Evolutionary conservation across 192 early-diverging fungal genomes (phyloP).

Genomic region (Backusella mclennaniae): DNA sequence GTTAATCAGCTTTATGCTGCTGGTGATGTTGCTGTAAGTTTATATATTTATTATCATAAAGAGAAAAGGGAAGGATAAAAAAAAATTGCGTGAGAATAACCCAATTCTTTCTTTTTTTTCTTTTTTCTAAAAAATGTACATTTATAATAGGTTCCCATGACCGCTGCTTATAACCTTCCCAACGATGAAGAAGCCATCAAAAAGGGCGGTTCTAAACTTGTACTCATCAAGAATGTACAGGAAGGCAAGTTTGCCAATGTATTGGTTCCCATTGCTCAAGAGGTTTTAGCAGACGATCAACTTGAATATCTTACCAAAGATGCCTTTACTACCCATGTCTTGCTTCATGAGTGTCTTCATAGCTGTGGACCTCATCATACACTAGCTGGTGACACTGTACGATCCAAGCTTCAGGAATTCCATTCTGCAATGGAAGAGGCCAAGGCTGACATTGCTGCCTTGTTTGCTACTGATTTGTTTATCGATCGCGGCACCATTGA

Average conservation of each 20-base stretch:
- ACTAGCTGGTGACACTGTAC: slow-evolving; percentile 56
- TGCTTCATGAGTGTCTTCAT: slow-evolving; percentile 73
- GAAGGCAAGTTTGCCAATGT: slow-evolving; percentile 67
- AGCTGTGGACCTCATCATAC: slow-evolving; percentile 68
- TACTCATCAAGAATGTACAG: slow-evolving; percentile 78
- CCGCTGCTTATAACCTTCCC: slow-evolving; percentile 75
- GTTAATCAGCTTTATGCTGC: slow-evolving; percentile 74
- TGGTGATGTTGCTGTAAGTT: slow-evolving; percentile 58
- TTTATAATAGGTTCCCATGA: slow-evolving; percentile 56
- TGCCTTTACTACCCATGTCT: slow-evolving; percentile 70
- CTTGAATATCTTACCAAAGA: slow-evolving; percentile 56
- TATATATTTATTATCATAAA: background rate
- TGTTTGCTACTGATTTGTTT: slow-evolving; percentile 60
- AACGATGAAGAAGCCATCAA: slow-evolving; percentile 76
- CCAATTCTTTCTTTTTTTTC: background rate
- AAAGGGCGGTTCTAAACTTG: slow-evolving; percentile 64
- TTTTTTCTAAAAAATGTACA: background rate
- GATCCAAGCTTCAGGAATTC: slow-evolving; percentile 61
- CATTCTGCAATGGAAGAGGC: slow-evolving; percentile 77
- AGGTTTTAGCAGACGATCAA: slow-evolving; percentile 52
- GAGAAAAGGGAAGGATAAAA: background rate
- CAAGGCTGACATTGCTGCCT: slow-evolving; percentile 70
- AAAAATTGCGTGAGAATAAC: background rate
- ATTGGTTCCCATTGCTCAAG: slow-evolving; percentile 57
- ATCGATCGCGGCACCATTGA: slow-evolving; percentile 58